Percentiles rank a stretch among this genome's conserved stretches.
Conservation (phyloP, 495 filamentous ascomycete genomes). For the Cercophora samala region DNA sequence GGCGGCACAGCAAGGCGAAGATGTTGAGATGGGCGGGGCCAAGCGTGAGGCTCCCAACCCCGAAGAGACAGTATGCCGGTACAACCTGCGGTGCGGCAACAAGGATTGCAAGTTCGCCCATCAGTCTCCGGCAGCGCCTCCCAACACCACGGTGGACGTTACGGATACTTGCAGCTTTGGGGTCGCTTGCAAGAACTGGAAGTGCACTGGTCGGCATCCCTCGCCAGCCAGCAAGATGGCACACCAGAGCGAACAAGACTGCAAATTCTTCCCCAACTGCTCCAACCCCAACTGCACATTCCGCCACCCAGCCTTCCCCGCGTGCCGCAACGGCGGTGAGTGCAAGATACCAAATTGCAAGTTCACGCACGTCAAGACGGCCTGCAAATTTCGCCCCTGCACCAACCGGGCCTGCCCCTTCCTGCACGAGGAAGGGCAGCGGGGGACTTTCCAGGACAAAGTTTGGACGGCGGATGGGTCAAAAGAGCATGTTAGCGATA, state of each 20-base stretch:
- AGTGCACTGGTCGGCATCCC: conserved; percentile 88
- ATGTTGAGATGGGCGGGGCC: conserved; percentile 51
- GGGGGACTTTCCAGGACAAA: conserved; percentile 76
- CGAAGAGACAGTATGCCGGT: conserved; percentile 73
- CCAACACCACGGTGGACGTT: conserved; percentile 70
- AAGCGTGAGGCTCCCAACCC: conserved; percentile 49
- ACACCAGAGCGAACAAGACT: conserved; percentile 79
- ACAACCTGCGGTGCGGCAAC: conserved; percentile 82
- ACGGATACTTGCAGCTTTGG: conserved; percentile 80
- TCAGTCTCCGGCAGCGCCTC: conserved; percentile 86
- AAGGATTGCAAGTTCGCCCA: conserved; percentile 89
- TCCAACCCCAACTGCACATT: conserved; percentile 82
- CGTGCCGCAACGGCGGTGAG: conserved; percentile 90
- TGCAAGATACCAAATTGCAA: conserved; percentile 82
- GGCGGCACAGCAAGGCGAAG: conserved; percentile 37
- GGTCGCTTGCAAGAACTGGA: conserved; percentile 88
- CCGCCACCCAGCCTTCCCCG: conserved; percentile 71
- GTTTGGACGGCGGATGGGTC: conserved; percentile 73
- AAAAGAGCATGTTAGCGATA: conserved; percentile 75
- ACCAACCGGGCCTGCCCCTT: conserved; percentile 79
- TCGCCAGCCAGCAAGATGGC: conserved; percentile 77
- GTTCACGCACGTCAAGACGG: conserved; percentile 76
- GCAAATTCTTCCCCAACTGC: conserved; percentile 94
- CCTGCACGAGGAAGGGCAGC: conserved; percentile 89
- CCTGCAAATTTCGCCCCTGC: conserved; percentile 91